phyloP scores from a whole-genome alignment of 2,329 filamentous ascomycete species.

The Beauveria medogensis region DNA sequence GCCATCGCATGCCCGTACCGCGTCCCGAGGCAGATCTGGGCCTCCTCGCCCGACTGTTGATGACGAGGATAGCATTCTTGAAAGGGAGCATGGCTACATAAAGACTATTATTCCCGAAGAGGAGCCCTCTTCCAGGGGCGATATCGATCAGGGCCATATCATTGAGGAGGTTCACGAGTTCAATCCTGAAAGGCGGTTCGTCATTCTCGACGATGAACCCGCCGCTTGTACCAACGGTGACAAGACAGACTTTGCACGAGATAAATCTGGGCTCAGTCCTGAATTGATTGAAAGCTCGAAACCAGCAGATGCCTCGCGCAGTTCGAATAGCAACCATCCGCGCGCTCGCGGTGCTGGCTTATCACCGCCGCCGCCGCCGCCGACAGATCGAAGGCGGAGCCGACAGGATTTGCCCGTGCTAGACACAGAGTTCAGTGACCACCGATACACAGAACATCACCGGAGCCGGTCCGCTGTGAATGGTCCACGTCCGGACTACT shows the following conservation, averaged over 20 bases:
- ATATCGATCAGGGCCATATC: slow-evolving; percentile 60
- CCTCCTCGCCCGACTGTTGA: slow-evolving; percentile 61
- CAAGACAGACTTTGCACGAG: slow-evolving; percentile 22
- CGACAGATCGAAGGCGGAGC: slow-evolving; percentile 22
- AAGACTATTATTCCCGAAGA: slow-evolving; percentile 33
- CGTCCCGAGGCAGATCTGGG: slow-evolving; percentile 2
- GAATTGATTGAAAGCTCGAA: slow-evolving; percentile 1
- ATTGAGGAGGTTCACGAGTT: slow-evolving; percentile 53
- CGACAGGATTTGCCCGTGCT: slow-evolving; percentile 36
- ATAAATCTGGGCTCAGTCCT: slow-evolving; percentile 15
- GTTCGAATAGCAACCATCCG: not conserved
- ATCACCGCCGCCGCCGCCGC: slow-evolving; percentile 1
- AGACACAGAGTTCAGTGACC: slow-evolving; percentile 31
- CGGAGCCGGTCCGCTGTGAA: slow-evolving; percentile 29
- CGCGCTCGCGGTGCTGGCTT: slow-evolving; percentile 13
- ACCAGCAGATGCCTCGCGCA: not conserved
- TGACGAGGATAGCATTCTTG: slow-evolving; percentile 56
- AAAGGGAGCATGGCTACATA: slow-evolving; percentile 46
- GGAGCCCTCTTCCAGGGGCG: slow-evolving; percentile 53
- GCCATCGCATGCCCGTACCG: not conserved
- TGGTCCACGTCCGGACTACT: slow-evolving; percentile 24
- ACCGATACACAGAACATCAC: slow-evolving; percentile 22
- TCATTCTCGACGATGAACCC: slow-evolving; percentile 38
- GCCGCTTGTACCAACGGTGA: not conserved
- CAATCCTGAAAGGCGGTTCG: slow-evolving; percentile 58